Evolutionary conservation across 2,329 filamentous ascomycete species (phyloP), one percentile per base, ranked within the genome.

Genomic region (Fusarium sp.): DNA sequence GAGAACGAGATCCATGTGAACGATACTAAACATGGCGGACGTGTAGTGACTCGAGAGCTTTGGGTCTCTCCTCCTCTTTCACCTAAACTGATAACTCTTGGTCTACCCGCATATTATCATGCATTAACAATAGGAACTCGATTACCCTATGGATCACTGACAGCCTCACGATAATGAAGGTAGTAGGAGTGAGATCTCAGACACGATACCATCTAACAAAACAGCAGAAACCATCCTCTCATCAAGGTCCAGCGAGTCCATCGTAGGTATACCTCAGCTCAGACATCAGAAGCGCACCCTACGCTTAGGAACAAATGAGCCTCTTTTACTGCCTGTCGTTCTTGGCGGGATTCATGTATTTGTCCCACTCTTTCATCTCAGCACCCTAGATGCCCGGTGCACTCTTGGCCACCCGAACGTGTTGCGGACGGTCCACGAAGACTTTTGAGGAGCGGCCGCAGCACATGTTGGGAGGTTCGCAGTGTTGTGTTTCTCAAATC

Each of bases 161-260:
- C 15, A 42, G 13, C 10, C 5, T n/a, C 22, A 15, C 1, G 6
- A 41, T 7, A 42, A 7, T 24, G 6, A 12, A 42, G 24, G 15
- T 1, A 24, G 39, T 16, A 16, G n/a, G 9, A 16, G 38, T n/a
- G 14, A n/a, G n/a, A n/a, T n/a, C n/a, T n/a, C n/a, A n/a, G n/a
- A 28, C 5, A 14, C 20, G 24, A 10, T 6, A 26, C 24, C 3
- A 8, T 11, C 6, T 7, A 20, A 20, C 16, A 6, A 18, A 26
- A 20, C 12, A 18, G 24, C 12, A 14, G 8, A 45, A 28, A 8
- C 2, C 4, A 4, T 4, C 10, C 18, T 3, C 4, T 3, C 1
- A 28, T 10, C 4, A 7, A 28, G 5, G 5, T 5, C 10, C 0
- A 18, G 0, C 18, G n/a, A 44, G 16, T n/a, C n/a, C n/a, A n/a